Conservation (phyloP, 805 yeast species). For the baker's yeast (Saccharomyces cerevisiae) region DNA sequence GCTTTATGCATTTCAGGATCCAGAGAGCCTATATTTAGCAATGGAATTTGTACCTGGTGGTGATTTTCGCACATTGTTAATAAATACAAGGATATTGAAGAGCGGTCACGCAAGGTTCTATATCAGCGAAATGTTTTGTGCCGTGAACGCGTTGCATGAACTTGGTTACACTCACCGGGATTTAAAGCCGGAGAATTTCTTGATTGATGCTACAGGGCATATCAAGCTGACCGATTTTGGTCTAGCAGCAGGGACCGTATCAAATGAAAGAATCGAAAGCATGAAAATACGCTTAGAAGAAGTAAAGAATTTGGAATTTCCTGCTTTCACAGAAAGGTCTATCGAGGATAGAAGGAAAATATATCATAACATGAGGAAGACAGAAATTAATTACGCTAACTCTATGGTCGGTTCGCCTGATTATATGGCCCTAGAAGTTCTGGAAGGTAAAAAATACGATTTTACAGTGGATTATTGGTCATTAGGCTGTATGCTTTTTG, state of each 20-base stretch:
- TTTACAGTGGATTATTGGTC: conserved; percentile 99
- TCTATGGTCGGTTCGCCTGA: conserved; percentile 98
- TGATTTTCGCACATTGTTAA: conserved; percentile 87
- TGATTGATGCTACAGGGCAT: conserved; percentile 85
- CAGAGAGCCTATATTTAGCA: conserved; percentile 82
- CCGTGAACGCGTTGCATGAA: conserved; percentile 88
- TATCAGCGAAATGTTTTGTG: conserved; percentile 90
- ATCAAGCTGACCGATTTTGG: conserved; percentile 95
- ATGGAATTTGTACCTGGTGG: conserved; percentile 99
- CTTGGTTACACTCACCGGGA: conserved; percentile 96
- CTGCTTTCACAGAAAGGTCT: conserved; percentile 56
- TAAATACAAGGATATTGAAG: conserved; percentile 84
- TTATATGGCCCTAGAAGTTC: conserved; percentile 96
- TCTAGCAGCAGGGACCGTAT: conserved; percentile 90
- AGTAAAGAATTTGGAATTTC: conserved; percentile 68
- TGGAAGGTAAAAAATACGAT: conserved; percentile 88
- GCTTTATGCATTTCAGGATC: conserved; percentile 90
- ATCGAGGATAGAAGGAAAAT: conserved; percentile 80
- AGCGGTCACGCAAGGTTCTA: conserved; percentile 96
- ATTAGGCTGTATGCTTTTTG: conserved; percentile 92
- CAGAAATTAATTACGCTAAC: conserved; percentile 78
- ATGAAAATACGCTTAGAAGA: conserved; percentile 65
- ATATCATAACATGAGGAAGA: conserved; percentile 65
- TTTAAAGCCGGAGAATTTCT: conserved; percentile 87
- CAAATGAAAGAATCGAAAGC: conserved; percentile 85